Evolutionary conservation across 257 asterid species (phyloP).

Genomic region (Ajuga chamaepitys): DNA sequence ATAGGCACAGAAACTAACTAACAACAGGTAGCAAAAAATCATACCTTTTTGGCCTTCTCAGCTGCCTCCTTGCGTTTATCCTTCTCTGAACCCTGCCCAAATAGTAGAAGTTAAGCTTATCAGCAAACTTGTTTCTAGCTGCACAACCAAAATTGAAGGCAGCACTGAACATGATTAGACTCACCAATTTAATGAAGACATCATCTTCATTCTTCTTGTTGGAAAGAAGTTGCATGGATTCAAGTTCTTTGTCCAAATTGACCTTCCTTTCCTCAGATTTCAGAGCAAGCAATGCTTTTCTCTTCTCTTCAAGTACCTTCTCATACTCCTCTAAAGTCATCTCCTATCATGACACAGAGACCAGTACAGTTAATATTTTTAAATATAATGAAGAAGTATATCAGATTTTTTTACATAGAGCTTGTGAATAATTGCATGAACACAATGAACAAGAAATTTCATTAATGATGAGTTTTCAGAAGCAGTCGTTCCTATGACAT

Average conservation of each 20-base stretch:
- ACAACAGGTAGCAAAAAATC: not conserved
- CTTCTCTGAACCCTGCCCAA: conserved; percentile 48
- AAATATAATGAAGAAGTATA: too few relatives aligned
- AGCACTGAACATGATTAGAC: not conserved
- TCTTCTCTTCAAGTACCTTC: conserved; percentile 59
- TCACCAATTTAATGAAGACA: conserved; percentile 56
- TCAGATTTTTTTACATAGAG: too few relatives aligned
- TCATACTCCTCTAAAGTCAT: conserved; percentile 77
- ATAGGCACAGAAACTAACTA: not conserved
- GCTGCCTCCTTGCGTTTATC: conserved; percentile 54
- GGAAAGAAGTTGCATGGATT: conserved; percentile 59
- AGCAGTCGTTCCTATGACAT: not conserved
- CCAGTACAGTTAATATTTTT: too few relatives aligned
- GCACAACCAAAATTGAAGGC: not conserved
- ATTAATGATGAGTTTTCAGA: not conserved
- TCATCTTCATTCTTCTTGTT: conserved; percentile 64
- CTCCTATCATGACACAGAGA: conserved; percentile 29
- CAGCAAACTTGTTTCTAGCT: not conserved
- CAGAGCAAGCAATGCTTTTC: conserved; percentile 41
- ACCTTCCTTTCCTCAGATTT: conserved; percentile 68
- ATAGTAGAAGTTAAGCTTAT: not conserved
- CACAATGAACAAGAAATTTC: not conserved
- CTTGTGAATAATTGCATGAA: not conserved
- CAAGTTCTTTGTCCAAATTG: conserved; percentile 48
- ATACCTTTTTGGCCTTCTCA: conserved; percentile 60